Conservation (phyloP, 768 basidiomycete species). For the Naganishia friedmannii region DNA sequence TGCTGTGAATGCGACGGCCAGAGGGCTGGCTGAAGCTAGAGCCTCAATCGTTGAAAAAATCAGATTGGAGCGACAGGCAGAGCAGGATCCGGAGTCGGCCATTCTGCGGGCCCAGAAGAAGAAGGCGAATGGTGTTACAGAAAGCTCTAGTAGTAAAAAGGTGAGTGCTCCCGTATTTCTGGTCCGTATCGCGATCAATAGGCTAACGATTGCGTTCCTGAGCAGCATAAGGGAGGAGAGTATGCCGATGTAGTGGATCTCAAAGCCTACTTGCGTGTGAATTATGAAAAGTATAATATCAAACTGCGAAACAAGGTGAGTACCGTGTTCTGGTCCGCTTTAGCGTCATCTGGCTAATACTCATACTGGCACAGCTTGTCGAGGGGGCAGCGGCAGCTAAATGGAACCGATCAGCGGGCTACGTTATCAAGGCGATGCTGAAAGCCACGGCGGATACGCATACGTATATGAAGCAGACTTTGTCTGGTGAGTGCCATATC, state of each 20-base stretch:
- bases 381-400: slow-evolving; percentile 71
- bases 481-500: slow-evolving; percentile 14
- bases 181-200: background rate
- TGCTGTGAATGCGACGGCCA: background rate
- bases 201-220: no score
- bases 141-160: slow-evolving; percentile 16
- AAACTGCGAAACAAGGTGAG: slow-evolving; percentile 81
- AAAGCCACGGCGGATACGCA: slow-evolving; percentile 57
- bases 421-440: slow-evolving; percentile 68
- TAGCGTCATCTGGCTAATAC: background rate
- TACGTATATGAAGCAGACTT: slow-evolving; percentile 33
- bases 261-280: slow-evolving; percentile 81
- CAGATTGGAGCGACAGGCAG: background rate
- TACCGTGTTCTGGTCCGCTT: background rate
- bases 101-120: slow-evolving; percentile 17
- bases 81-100: slow-evolving; percentile 14
- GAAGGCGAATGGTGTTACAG: slow-evolving; percentile 16
- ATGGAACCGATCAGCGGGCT: slow-evolving; percentile 71
- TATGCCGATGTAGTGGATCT: slow-evolving; percentile 16
- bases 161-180: background rate
- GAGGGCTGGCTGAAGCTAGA: background rate
- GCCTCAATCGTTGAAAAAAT: background rate
- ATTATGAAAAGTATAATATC: slow-evolving; percentile 81
- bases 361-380: slow-evolving; percentile 62
- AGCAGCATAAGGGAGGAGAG: slow-evolving; percentile 9